Evolutionary conservation across 208 protist species (phyloP).

Genomic region (Crithidia fasciculata): DNA sequence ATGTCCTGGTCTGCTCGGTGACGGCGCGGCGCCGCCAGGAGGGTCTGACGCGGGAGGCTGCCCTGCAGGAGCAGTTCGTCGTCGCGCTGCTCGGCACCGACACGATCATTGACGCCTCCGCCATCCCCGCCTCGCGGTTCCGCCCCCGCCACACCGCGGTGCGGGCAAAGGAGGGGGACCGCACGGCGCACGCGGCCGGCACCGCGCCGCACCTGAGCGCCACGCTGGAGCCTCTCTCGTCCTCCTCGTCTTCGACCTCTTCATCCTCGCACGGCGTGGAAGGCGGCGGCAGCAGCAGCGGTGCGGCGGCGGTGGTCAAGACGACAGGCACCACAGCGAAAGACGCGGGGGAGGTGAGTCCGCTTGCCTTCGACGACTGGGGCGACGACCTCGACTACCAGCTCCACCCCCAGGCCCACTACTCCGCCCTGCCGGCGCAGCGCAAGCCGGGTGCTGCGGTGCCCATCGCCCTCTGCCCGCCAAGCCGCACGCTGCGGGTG

Average conservation of each 20-base stretch:
- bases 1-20: constrained; percentile 14
- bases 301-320: background rate
- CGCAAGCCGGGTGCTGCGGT: constrained; percentile 16
- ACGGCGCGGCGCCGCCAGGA: background rate
- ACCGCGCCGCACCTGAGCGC: background rate
- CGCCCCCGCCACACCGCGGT: background rate
- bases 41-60: background rate
- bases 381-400: constrained; percentile 20
- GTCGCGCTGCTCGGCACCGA: constrained; percentile 24
- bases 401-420: constrained; percentile 18
- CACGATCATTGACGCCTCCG: constrained; percentile 15
- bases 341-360: too few relatives aligned
- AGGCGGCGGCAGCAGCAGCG: background rate
- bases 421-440: constrained; percentile 22
- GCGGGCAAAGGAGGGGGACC: background rate
- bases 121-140: background rate
- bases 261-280: background rate
- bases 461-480: constrained; percentile 21
- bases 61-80: constrained; percentile 31
- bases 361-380: background rate
- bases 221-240: background rate
- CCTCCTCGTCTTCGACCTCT: background rate
- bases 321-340: too few relatives aligned
- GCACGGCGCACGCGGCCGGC: background rate
- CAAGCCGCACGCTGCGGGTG: constrained; percentile 19